These are phyloP conservation scores for Ramularia endophylla DNA, from an alignment of 2,329 filamentous ascomycete species.

Conservation along the genomic window DNA sequence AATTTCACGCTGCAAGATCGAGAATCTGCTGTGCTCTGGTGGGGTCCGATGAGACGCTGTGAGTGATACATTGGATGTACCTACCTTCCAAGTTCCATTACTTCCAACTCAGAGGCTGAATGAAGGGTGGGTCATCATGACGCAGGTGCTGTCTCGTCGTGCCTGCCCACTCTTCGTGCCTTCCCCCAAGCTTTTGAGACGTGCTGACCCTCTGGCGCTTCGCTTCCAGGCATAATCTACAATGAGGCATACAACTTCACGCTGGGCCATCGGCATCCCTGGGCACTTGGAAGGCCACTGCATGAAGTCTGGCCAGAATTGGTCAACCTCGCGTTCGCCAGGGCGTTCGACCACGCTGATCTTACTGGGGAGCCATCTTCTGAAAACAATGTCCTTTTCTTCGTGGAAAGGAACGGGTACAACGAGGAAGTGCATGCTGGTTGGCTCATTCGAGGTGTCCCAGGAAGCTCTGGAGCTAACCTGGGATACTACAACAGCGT, in stretches of 20 bases:
- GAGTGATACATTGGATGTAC: too few relatives aligned
- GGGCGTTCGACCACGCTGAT: slow-evolving; percentile 7
- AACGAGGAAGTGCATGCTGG: slow-evolving; percentile 15
- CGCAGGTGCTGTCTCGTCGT: too few relatives aligned
- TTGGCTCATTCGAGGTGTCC: slow-evolving; percentile 12
- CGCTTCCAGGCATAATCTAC: slow-evolving; percentile 27
- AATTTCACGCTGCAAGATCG: slow-evolving; percentile 17
- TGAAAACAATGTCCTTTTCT: slow-evolving; percentile 7
- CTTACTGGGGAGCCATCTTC: slow-evolving; percentile 11
- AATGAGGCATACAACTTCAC: slow-evolving; percentile 32
- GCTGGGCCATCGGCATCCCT: slow-evolving; percentile 26
- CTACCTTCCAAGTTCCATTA: too few relatives aligned
- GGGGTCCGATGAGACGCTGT: slow-evolving; percentile 23
- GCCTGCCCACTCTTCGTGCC: too few relatives aligned
- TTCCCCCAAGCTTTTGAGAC: too few relatives aligned
- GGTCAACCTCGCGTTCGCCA: slow-evolving; percentile 5
- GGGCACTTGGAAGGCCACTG: slow-evolving; percentile 14
- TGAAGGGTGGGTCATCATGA: too few relatives aligned
- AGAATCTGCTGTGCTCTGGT: slow-evolving; percentile 13
- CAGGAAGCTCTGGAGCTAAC: too few relatives aligned
- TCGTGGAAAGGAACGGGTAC: slow-evolving; percentile 11
- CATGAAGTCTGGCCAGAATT: slow-evolving; percentile 9
- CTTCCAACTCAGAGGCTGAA: too few relatives aligned
- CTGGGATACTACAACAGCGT: too few relatives aligned
- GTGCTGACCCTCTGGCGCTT: too few relatives aligned